Evolutionary conservation across 148 eudicot genomes (phyloP).

Genomic region (Amaranthus cruentus): DNA sequence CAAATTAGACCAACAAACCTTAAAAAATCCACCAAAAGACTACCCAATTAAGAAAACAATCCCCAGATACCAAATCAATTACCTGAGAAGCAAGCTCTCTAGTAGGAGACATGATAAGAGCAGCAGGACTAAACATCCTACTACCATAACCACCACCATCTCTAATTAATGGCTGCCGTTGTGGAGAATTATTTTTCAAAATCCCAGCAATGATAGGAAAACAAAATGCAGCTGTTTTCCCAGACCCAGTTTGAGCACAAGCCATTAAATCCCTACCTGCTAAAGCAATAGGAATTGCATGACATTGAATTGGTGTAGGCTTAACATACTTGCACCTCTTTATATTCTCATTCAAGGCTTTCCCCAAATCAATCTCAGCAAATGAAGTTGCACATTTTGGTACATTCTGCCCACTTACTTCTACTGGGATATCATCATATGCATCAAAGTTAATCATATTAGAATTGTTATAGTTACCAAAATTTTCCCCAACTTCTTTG

Average conservation of each 20-base stretch:
- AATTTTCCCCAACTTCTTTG: constrained; percentile 1
- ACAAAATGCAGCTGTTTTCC: constrained; percentile 86
- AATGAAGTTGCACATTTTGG: constrained; percentile 44
- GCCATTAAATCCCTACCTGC: constrained; percentile 88
- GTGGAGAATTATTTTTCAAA: constrained; percentile 17
- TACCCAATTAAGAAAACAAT: background rate
- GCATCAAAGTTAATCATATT: constrained; percentile 40
- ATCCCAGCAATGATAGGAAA: constrained; percentile 70
- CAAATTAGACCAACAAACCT: constrained; percentile 7
- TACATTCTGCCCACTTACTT: constrained; percentile 45
- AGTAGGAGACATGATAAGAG: constrained; percentile 72
- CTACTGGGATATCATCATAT: constrained; percentile 60
- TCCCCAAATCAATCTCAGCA: constrained; percentile 50
- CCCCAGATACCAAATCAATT: background rate
- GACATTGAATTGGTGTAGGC: constrained; percentile 68
- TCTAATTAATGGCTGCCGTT: background rate
- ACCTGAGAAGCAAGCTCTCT: constrained; percentile 87
- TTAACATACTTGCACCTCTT: constrained; percentile 72
- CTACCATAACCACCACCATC: constrained; percentile 2
- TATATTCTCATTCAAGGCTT: constrained; percentile 46
- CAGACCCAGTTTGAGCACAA: constrained; percentile 87
- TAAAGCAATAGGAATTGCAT: constrained; percentile 61
- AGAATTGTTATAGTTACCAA: constrained; percentile 19
- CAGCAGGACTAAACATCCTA: constrained; percentile 42
- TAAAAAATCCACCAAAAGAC: background rate